phyloP scores from a whole-genome alignment of 495 filamentous ascomycete genomes.

The Podospora pseudocomata region DNA sequence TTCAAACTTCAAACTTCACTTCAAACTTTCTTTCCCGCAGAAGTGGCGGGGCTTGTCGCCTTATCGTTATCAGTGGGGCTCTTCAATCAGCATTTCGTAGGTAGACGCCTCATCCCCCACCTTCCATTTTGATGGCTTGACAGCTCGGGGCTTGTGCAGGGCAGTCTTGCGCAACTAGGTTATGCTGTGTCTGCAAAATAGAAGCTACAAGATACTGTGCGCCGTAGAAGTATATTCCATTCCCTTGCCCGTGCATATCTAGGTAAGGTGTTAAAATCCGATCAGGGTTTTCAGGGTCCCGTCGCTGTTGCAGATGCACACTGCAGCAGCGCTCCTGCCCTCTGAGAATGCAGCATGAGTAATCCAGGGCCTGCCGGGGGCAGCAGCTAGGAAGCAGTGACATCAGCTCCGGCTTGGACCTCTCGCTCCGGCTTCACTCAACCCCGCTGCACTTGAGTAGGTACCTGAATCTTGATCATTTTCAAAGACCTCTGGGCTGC shows the following conservation, averaged over 20 bases:
- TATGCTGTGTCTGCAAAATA: not conserved
- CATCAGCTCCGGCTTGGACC: not conserved
- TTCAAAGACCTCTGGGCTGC: not conserved
- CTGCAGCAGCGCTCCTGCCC: not conserved
- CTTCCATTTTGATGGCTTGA: not conserved
- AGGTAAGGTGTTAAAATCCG: no score
- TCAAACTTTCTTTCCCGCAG: not conserved
- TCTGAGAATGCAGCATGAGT: not conserved
- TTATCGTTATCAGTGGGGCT: constrained; percentile 13
- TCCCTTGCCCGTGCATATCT: no score
- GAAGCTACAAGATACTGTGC: not conserved
- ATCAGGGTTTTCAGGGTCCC: not conserved
- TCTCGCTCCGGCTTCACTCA: not conserved
- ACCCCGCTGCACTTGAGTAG: no score
- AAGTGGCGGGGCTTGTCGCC: not conserved
- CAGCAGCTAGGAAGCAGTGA: not conserved
- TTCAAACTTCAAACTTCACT: not conserved
- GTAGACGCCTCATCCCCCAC: not conserved
- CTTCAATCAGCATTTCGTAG: not conserved
- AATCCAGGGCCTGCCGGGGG: not conserved
- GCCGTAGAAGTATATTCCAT: not conserved
- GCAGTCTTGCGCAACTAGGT: not conserved
- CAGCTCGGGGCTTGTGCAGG: not conserved
- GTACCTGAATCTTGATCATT: not conserved
- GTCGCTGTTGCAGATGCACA: not conserved